Evolutionary conservation across 129 eudicot species (phyloP), one percentile per base, ranked within the genome.

Genomic region (Apium graveolens): DNA sequence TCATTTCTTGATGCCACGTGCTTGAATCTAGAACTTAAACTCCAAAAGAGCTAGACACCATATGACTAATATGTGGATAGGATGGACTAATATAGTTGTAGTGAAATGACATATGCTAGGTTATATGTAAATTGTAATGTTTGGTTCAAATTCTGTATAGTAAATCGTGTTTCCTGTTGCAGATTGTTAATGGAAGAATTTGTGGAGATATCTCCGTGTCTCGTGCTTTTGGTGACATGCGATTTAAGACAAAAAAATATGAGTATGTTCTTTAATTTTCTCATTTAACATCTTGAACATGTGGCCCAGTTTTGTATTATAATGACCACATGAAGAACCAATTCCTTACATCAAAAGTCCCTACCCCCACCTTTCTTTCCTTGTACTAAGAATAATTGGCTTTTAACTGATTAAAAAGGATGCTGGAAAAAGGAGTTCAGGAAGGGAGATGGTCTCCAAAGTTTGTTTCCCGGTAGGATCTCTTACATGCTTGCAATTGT

Each of bases 141-240:
- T 73, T 66, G 18, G 31, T 48, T 43, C 57, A n/a, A 65, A 37
- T 62, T 43, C n/a, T 60, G 11, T 71, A 78, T 46, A 24, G 48
- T 45, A 26, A 32, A 26, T 80, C 41, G 42, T 70, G 24, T 32
- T 79, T 82, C 27, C 37, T 69, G 16, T 69, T 81, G 66, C 86
- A 95, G 99, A 90, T 92, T 86, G 81, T 81, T 11, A 88, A 95
- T 85, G 99, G 99, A 81, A 90, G 99, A 85, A 95, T 95, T 66
- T 95, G 99, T 78, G 97, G 97, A 82, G 99, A 95, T 81, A 90
- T 95, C 31, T 89, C 99, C 26, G 96, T 95, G 38, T 92, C 99
- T 24, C 99, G 99, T 84, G 96, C 99, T 81, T 92, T 95, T 85
- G 99, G 99, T 76, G 99, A 95, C 89, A 86, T 87, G 70, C 88